These are phyloP conservation scores for Stemphylium vesicarium DNA, from an alignment of 2,329 filamentous ascomycete genomes.

Conservation along the genomic window DNA sequence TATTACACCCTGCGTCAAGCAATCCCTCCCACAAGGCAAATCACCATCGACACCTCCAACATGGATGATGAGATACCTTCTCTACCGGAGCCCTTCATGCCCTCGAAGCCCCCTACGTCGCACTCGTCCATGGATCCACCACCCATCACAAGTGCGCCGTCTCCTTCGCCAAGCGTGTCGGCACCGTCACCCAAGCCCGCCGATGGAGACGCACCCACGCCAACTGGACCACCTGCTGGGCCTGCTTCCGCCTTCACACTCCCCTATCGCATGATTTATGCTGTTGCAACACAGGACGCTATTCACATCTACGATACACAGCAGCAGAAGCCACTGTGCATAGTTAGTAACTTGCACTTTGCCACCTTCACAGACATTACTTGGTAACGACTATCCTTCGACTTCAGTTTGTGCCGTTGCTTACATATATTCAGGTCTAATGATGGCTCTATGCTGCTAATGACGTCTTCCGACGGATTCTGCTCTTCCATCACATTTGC, in stretches of 20 bases:
- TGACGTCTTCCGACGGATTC: slow-evolving; percentile 98
- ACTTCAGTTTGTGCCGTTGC: background rate
- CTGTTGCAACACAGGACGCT: slow-evolving; percentile 94
- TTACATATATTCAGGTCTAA: slow-evolving; percentile 64
- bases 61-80: slow-evolving; percentile 82
- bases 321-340: slow-evolving; percentile 88
- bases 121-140: slow-evolving; percentile 82
- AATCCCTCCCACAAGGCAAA: slow-evolving; percentile 76
- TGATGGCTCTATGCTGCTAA: slow-evolving; percentile 79
- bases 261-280: slow-evolving; percentile 93
- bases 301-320: slow-evolving; percentile 97
- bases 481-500: slow-evolving; percentile 89
- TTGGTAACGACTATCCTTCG: slow-evolving; percentile 65
- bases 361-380: slow-evolving; percentile 96
- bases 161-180: slow-evolving; percentile 56
- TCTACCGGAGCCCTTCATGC: slow-evolving; percentile 79
- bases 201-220: slow-evolving; percentile 61
- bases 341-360: slow-evolving; percentile 96
- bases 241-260: slow-evolving; percentile 75
- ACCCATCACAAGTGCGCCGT: slow-evolving; percentile 64
- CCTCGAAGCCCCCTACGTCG: slow-evolving; percentile 63
- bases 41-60: slow-evolving; percentile 93
- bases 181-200: slow-evolving; percentile 59
- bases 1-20: slow-evolving; percentile 79
- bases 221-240: slow-evolving; percentile 57